A percentile compares a stretch with the other conserved stretches of the same genome.
These are phyloP conservation scores for Tephrocybe sp. DNA, from an alignment of 768 basidiomycete genomes.

Conservation along the genomic window DNA sequence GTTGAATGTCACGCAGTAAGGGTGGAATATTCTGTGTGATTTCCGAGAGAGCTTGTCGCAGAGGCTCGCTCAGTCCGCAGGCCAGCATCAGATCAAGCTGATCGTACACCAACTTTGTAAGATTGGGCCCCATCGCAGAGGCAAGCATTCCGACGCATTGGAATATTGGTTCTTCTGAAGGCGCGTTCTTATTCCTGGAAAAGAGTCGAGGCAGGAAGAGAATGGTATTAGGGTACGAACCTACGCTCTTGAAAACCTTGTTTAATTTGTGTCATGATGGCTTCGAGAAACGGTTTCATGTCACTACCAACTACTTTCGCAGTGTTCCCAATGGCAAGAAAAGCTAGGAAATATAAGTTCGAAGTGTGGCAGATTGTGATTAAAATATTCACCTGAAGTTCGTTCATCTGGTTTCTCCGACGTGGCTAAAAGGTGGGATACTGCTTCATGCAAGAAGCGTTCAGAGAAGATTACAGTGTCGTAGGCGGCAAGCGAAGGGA, in stretches of 20 bases:
- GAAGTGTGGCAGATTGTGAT: background rate
- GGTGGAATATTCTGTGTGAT: slow-evolving; percentile 89
- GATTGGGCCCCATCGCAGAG: slow-evolving; percentile 89
- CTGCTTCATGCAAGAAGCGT: slow-evolving; percentile 88
- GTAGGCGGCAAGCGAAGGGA: slow-evolving; percentile 94
- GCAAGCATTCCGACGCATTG: slow-evolving; percentile 97
- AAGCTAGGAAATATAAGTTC: slow-evolving; percentile 51
- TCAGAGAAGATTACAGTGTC: slow-evolving; percentile 90
- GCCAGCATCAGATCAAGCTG: slow-evolving; percentile 95
- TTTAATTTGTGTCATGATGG: slow-evolving; percentile 87
- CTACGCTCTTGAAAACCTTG: slow-evolving; percentile 81
- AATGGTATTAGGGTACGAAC: slow-evolving; percentile 36
- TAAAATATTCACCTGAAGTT: slow-evolving; percentile 64
- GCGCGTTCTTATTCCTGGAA: slow-evolving; percentile 79
- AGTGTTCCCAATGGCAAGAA: slow-evolving; percentile 94
- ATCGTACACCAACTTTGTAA: slow-evolving; percentile 94
- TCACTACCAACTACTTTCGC: slow-evolving; percentile 88
- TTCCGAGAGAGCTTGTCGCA: slow-evolving; percentile 78
- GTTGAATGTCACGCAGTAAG: slow-evolving; percentile 88
- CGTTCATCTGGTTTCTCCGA: slow-evolving; percentile 87
- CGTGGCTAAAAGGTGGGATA: slow-evolving; percentile 86
- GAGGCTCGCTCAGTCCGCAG: slow-evolving; percentile 86
- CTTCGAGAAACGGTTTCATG: slow-evolving; percentile 94
- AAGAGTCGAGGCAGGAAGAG: background rate
- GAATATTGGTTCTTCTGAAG: slow-evolving; percentile 92